Percentiles rank a stretch among this genome's conserved stretches.
phyloP scores from a whole-genome alignment of 352 stramenopile genomes.

The Phytophthora multivora region DNA sequence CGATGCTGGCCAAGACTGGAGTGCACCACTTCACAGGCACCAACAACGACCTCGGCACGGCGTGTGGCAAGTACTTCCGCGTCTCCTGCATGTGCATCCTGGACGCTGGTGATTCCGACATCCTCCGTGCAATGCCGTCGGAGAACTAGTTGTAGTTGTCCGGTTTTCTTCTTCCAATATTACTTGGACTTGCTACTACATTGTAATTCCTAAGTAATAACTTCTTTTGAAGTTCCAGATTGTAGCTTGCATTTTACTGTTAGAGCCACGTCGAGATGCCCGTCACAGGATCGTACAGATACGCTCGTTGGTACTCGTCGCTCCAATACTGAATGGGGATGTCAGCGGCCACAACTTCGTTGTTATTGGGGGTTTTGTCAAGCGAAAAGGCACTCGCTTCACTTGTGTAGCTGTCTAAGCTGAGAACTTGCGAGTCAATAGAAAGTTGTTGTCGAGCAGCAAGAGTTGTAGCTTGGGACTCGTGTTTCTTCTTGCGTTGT shows the following conservation, averaged over 20 bases:
- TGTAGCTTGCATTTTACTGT: not conserved
- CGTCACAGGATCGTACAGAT: conserved; percentile 27
- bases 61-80: conserved; percentile 99
- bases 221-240: not conserved
- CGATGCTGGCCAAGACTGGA: conserved; percentile 98
- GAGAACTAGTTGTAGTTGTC: conserved; percentile 46
- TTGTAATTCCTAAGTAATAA: not conserved
- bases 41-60: conserved; percentile 99
- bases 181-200: not conserved
- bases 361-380: conserved; percentile 2
- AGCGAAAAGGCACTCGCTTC: conserved; percentile 17
- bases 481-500: conserved; percentile 34
- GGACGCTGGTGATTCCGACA: conserved; percentile 99
- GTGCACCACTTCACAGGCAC: conserved; percentile 99
- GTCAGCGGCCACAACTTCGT: not conserved
- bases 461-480: conserved; percentile 3
- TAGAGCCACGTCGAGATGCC: conserved; percentile 53
- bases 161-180: conserved; percentile 1
- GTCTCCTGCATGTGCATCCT: conserved; percentile 96
- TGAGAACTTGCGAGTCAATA: conserved; percentile 1
- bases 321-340: conserved; percentile 55
- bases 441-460: not conserved
- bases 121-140: conserved; percentile 85
- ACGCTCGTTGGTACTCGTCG: conserved; percentile 40
- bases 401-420: conserved; percentile 11